phyloP scores from a whole-genome alignment of 78 protist species.

The Mastigamoeba balamuthi region DNA sequence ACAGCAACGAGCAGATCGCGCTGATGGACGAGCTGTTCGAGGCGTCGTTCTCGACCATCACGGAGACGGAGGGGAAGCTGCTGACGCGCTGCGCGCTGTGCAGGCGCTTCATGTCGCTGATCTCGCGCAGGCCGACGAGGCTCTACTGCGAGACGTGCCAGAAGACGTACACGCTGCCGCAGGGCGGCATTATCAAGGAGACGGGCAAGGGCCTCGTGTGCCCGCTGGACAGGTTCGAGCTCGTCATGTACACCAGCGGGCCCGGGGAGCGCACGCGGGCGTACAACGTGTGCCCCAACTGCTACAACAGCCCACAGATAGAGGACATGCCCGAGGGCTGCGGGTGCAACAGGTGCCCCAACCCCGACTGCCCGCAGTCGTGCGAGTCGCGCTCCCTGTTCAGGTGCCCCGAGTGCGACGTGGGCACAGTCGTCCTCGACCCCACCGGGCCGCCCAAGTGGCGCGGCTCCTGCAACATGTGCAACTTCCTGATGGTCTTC shows the following conservation, averaged over 20 bases:
- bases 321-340: not conserved
- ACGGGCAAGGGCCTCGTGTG: not conserved
- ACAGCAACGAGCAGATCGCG: not conserved
- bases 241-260: not conserved
- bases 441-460: not conserved
- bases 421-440: not conserved
- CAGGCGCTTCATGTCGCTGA: not conserved
- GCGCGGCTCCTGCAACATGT: not conserved
- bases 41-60: not conserved
- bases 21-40: constrained; percentile 18
- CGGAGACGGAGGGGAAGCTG: not conserved
- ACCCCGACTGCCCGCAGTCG: not conserved
- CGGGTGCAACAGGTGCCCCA: constrained; percentile 3
- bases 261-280: not conserved
- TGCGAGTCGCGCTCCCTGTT: not conserved
- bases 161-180: constrained; percentile 17
- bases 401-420: constrained; percentile 1
- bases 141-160: constrained; percentile 36
- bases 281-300: constrained; percentile 7
- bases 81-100: constrained; percentile 5
- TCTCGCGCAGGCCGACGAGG: constrained; percentile 18
- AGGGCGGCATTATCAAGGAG: constrained; percentile 13
- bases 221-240: constrained; percentile 39
- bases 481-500: not conserved
- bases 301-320: constrained; percentile 40